Conservation (phyloP, 352 stramenopile genomes). For the Phytophthora hibernalis region DNA sequence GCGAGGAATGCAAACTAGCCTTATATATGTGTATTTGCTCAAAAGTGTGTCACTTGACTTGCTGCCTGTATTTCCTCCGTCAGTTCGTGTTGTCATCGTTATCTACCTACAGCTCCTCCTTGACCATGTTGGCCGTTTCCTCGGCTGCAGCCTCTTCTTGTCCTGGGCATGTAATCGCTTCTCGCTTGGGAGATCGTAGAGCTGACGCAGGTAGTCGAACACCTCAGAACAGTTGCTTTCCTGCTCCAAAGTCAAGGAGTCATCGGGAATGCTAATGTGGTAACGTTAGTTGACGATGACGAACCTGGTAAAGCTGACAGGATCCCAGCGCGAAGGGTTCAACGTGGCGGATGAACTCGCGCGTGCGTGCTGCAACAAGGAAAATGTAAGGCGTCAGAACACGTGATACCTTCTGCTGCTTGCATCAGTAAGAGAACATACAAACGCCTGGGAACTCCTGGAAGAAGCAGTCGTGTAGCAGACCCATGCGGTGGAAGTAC, state of each 20-base stretch:
- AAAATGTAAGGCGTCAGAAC: conserved; percentile 16
- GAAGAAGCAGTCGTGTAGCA: conserved; percentile 74
- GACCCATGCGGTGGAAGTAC: conserved; percentile 75
- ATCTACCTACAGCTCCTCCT: conserved; percentile 54
- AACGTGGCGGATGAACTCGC: conserved; percentile 70
- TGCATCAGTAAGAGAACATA: conserved; percentile 30
- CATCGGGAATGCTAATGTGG: neutral
- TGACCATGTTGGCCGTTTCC: conserved; percentile 38
- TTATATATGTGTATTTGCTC: conserved; percentile 39
- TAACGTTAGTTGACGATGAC: conserved; percentile 14
- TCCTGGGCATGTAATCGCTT: conserved; percentile 42
- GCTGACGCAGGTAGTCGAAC: conserved; percentile 66
- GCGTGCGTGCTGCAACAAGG: conserved; percentile 44
- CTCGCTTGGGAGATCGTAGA: conserved; percentile 54
- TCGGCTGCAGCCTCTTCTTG: conserved; percentile 7
- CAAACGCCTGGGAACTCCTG: conserved; percentile 63
- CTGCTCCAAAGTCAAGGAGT: conserved; percentile 17
- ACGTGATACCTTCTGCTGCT: neutral
- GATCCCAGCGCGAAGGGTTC: conserved; percentile 68
- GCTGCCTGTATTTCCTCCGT: neutral
- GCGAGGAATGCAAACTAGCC: conserved; percentile 29
- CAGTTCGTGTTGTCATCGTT: conserved; percentile 3
- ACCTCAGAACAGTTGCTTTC: conserved; percentile 65
- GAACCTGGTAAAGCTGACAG: conserved; percentile 61
- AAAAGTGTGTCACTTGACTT: conserved; percentile 1